Base-by-base conservation (phyloP, 805 yeast genomes). In the Lachancea meyersii region DNA sequence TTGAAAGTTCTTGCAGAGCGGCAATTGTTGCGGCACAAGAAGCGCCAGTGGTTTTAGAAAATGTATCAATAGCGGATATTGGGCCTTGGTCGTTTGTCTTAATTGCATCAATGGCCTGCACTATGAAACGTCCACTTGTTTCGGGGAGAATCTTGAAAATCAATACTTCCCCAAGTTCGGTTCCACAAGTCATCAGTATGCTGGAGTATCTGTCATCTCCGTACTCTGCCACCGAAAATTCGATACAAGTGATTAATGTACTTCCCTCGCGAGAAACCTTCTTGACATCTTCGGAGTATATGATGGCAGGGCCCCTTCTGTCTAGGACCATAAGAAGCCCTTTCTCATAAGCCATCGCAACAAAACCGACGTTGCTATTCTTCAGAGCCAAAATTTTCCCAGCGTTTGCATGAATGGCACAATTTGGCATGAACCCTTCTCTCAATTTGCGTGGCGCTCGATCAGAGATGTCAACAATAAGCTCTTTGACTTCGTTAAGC, bases 301-400 rank as follows among this genome's bases (percentile, higher is more conserved):
- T 80, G 5, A 80, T 63, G 0, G 86, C 87, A 0, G 89, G 89
- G 68, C 85, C 85, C 45, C 96, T 71, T 43, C 85, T 70, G 63
- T 91, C 97, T 45, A 89, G 66, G 0, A 91, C 79, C 2, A 82
- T 63, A 14, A 91, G 48, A 27, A 77, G 71, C n/a, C 97, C 97
- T 11, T 80, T 73, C 35, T 73, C 73, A 59, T 83, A 87, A 1
- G 85, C 95, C 32, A 86, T 68, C 0, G 84, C 93, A 7, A 83
- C 85, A 65, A 93, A 89, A 0, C 96, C 96, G 38, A 87, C 70
- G 48, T 82, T 75, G 47, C 89, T 80, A 60, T 84, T 75, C 42
- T 74, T 71, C 38, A 89, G 47, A 1, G 85, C 75, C 0, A 89
- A 69, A 8, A 85, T 80, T 3, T 58, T 58, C 0, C 79, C 77